Evolutionary conservation across 257 asterid species (phyloP).

Genomic region (Ballota nigra): DNA sequence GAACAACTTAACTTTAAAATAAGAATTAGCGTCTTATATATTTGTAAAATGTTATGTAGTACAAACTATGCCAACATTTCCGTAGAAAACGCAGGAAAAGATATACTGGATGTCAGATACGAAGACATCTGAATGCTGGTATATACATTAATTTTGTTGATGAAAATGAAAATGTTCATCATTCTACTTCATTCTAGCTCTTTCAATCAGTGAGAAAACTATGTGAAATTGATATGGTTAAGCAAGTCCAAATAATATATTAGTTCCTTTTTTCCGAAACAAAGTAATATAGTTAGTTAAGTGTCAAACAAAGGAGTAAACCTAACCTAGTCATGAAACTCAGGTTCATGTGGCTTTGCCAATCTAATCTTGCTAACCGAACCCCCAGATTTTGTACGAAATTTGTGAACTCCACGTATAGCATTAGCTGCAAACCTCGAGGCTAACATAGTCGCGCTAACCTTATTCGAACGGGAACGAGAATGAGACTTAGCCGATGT

Average conservation of each 20-base stretch:
- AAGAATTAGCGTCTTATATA: background rate
- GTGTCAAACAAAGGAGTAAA: background rate
- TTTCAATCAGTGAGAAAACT: background rate
- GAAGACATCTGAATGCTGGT: background rate
- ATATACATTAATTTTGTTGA: background rate
- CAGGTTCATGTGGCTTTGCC: constrained; percentile 66
- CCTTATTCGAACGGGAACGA: constrained; percentile 20
- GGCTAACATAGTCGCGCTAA: constrained; percentile 61
- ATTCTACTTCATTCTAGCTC: too few relatives aligned
- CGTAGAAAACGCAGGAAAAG: background rate
- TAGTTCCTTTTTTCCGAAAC: background rate
- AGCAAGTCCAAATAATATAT: background rate
- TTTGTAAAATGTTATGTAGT: too few relatives aligned
- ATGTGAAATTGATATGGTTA: background rate
- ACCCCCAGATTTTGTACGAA: constrained; percentile 34
- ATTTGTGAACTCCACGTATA: constrained; percentile 58
- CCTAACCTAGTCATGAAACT: constrained; percentile 35
- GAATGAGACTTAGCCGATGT: constrained; percentile 35
- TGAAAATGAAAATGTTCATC: background rate
- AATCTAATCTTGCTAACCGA: constrained; percentile 28
- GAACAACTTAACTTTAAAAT: background rate
- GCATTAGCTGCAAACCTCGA: constrained; percentile 79
- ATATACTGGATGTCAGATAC: background rate
- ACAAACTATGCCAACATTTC: background rate
- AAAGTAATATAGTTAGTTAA: background rate